Percentiles rank a stretch among this genome's conserved stretches.
These are phyloP conservation scores for Citrus inodora DNA, from an alignment of 345 rosid species.

Conservation along the genomic window DNA sequence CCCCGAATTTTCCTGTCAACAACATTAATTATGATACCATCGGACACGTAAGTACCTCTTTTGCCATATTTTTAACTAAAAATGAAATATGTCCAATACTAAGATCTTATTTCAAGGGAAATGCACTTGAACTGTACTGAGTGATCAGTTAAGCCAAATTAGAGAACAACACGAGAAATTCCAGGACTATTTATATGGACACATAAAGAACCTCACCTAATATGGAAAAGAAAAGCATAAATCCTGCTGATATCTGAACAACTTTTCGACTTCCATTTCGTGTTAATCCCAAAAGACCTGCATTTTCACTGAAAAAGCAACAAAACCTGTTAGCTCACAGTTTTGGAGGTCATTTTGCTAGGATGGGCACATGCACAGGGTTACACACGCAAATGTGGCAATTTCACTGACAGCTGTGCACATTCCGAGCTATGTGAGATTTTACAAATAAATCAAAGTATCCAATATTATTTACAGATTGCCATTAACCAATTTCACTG, in stretches of 20 bases:
- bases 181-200: not conserved
- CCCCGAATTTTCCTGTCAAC: constrained; percentile 84
- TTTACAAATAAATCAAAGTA: not conserved
- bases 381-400: not conserved
- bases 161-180: not conserved
- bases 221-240: constrained; percentile 91
- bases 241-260: constrained; percentile 65
- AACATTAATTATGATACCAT: not conserved
- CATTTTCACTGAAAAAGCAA: constrained; percentile 63
- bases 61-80: not conserved
- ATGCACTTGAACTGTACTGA: not conserved
- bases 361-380: not conserved
- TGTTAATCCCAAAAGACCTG: constrained; percentile 85
- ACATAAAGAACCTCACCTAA: constrained; percentile 38
- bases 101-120: not conserved
- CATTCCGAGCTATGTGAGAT: not conserved
- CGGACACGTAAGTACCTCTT: not conserved
- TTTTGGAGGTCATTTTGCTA: not conserved
- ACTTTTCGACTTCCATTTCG: constrained; percentile 87
- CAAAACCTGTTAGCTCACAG: constrained; percentile 8
- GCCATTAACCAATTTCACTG: not conserved
- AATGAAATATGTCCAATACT: not conserved
- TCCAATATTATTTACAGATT: not conserved
- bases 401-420: not conserved
- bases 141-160: not conserved